Conservation (phyloP, 2,329 filamentous ascomycete species). For the Colletotrichum sp. region DNA sequence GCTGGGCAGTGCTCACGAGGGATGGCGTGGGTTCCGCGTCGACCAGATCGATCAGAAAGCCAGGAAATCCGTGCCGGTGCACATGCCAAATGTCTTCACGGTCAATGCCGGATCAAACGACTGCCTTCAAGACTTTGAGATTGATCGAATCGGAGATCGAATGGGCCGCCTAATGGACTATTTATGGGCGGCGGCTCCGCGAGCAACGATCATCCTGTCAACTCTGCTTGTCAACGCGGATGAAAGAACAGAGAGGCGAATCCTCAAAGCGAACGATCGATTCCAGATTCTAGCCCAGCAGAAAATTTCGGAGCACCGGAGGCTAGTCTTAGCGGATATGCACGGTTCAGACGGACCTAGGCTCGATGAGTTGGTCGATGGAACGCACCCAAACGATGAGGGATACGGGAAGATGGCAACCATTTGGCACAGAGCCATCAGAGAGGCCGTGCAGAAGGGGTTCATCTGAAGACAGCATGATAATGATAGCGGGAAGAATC, state of each 20-base stretch:
- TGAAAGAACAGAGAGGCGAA: slow-evolving; percentile 23
- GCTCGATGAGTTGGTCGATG: slow-evolving; percentile 33
- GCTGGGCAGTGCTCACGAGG: slow-evolving; percentile 43
- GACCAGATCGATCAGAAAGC: slow-evolving; percentile 37
- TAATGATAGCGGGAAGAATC: neutral
- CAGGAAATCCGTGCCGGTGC: slow-evolving; percentile 26
- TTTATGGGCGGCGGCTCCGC: neutral
- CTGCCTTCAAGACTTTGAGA: slow-evolving; percentile 34
- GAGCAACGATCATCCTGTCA: neutral
- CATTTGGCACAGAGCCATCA: slow-evolving; percentile 33
- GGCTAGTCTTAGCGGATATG: slow-evolving; percentile 38
- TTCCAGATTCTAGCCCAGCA: slow-evolving; percentile 25
- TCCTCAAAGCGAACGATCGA: slow-evolving; percentile 32
- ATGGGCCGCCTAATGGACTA: neutral
- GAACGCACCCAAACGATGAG: slow-evolving; percentile 35
- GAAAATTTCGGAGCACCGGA: slow-evolving; percentile 25
- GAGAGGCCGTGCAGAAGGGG: slow-evolving; percentile 26
- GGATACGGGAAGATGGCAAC: slow-evolving; percentile 41
- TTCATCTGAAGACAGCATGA: slow-evolving; percentile 22
- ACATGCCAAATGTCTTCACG: slow-evolving; percentile 40
- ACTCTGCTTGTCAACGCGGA: neutral
- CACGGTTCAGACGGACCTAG: slow-evolving; percentile 30
- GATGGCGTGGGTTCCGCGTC: slow-evolving; percentile 38
- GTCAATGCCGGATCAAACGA: slow-evolving; percentile 47
- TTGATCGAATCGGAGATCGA: slow-evolving; percentile 24